These are phyloP conservation scores for Boletus reticuloceps DNA, from an alignment of 768 basidiomycete genomes.

Conservation along the genomic window DNA sequence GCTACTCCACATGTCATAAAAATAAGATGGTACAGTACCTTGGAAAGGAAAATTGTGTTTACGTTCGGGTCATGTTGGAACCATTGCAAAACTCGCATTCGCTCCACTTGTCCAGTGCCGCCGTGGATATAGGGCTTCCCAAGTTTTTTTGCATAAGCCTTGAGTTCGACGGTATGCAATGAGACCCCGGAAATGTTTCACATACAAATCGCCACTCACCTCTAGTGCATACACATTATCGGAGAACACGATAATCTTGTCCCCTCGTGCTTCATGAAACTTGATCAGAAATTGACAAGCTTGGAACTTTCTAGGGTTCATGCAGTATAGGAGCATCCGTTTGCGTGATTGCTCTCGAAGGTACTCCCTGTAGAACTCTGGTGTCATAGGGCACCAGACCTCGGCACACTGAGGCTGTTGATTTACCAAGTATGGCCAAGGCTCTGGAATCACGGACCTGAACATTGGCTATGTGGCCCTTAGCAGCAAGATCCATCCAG, in stretches of 20 bases:
- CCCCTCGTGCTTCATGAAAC: constrained; percentile 95
- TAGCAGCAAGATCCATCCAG: constrained; percentile 99
- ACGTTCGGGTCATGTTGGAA: constrained; percentile 96
- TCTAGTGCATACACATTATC: constrained; percentile 97
- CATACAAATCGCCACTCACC: constrained; percentile 43
- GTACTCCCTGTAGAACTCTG: constrained; percentile 98
- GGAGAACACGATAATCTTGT: constrained; percentile 99
- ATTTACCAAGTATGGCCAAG: neutral
- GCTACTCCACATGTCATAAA: constrained; percentile 4
- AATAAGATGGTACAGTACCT: constrained; percentile 58
- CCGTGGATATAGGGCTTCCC: constrained; percentile 96
- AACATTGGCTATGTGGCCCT: constrained; percentile 99
- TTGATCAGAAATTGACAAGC: constrained; percentile 98
- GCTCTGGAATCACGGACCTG: constrained; percentile 57
- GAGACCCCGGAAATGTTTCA: neutral
- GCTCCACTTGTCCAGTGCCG: constrained; percentile 89
- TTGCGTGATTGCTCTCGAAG: constrained; percentile 89
- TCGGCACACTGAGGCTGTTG: constrained; percentile 77
- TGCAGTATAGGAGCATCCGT: constrained; percentile 95
- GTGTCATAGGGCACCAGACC: constrained; percentile 99
- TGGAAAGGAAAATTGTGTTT: constrained; percentile 98
- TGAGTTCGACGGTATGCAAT: neutral
- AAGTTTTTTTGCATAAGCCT: constrained; percentile 93
- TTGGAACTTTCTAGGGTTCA: constrained; percentile 99
- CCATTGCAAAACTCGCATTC: constrained; percentile 90